Conservation (phyloP, 441 rosid genomes). For the Jatropha multifida region DNA sequence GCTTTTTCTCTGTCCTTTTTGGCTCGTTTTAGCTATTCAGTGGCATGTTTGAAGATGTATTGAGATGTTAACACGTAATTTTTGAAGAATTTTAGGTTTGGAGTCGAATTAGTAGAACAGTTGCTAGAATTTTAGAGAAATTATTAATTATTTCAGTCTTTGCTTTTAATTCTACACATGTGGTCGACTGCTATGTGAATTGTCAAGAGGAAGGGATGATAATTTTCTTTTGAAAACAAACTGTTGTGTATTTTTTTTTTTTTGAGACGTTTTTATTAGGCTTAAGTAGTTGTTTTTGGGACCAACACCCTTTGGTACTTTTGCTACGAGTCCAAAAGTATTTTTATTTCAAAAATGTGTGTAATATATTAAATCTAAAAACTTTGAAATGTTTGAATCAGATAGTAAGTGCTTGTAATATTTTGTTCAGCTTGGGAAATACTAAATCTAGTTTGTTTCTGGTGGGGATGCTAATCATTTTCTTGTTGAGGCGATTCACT, state of each 20-base stretch:
- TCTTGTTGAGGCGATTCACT: background rate
- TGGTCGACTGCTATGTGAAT: background rate
- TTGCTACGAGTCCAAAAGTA: no score
- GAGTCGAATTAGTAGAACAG: background rate
- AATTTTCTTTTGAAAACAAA: no score
- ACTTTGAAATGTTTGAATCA: background rate
- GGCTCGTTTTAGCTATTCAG: background rate
- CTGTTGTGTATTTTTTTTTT: background rate
- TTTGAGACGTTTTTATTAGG: background rate
- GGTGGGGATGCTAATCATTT: background rate
- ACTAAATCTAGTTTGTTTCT: background rate
- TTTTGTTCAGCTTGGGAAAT: background rate
- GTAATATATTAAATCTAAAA: no score
- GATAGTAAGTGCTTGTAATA: background rate
- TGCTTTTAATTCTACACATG: no score
- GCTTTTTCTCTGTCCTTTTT: background rate
- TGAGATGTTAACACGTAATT: background rate
- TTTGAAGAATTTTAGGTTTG: background rate
- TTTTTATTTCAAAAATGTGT: no score
- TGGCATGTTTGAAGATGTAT: background rate
- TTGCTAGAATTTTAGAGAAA: background rate
- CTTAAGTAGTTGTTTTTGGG: background rate
- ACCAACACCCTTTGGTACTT: background rate
- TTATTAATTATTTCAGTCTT: background rate
- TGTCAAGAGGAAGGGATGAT: background rate